A percentile compares a stretch with the other conserved stretches of the same genome.
These are phyloP conservation scores for Quercus wislizeni DNA, from an alignment of 306 rosid genomes.

Conservation along the genomic window DNA sequence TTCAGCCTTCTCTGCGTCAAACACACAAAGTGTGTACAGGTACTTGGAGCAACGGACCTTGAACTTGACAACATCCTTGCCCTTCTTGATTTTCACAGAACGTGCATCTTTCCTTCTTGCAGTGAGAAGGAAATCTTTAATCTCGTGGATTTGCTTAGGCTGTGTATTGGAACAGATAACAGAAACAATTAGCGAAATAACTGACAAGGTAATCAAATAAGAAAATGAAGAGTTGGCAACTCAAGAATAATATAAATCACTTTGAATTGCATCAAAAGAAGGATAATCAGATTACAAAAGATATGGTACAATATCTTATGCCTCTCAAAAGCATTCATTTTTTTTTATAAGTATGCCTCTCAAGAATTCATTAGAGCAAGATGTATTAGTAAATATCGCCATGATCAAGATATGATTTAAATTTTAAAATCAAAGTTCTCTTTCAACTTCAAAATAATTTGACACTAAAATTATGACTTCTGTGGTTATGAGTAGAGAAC, in stretches of 20 bases:
- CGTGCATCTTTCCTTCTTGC: constrained; percentile 91
- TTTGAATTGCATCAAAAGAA: no score
- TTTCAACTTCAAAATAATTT: no score
- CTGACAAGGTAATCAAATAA: not conserved
- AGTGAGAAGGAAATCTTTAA: constrained; percentile 87
- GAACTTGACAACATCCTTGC: constrained; percentile 81
- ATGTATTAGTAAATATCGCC: no score
- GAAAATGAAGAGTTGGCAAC: no score
- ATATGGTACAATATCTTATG: no score
- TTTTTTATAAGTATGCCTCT: no score
- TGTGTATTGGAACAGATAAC: constrained; percentile 1
- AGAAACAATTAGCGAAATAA: not conserved
- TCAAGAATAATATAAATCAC: not conserved
- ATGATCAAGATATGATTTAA: no score
- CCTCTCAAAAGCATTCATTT: no score
- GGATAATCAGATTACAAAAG: not conserved
- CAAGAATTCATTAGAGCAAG: no score
- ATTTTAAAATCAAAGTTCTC: no score
- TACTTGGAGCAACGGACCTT: constrained; percentile 90
- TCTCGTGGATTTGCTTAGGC: constrained; percentile 95
- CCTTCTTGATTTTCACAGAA: constrained; percentile 77
- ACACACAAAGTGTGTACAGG: constrained; percentile 87
- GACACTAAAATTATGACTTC: no score
- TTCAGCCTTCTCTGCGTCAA: constrained; percentile 76
- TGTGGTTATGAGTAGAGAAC: no score